Evolutionary conservation across 164 flowering plant genomes (phyloP).

Genomic region (Dillenia suffruticosa): DNA sequence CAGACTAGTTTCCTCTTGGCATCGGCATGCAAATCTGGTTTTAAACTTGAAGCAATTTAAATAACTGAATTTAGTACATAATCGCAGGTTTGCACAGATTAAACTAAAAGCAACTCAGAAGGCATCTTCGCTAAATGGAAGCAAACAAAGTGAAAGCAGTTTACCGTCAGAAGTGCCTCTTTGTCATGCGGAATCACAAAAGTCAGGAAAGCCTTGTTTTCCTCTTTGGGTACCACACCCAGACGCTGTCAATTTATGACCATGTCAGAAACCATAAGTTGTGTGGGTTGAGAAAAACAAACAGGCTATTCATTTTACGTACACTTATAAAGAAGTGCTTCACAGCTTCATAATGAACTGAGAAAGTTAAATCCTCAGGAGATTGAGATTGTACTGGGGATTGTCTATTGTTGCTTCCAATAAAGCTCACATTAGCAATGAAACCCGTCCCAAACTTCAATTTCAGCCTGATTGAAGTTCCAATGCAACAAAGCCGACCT

Average conservation of each 20-base stretch:
- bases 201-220: slow-evolving; percentile 73
- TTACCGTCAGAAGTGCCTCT: slow-evolving; percentile 68
- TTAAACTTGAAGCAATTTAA: too few relatives aligned
- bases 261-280: slow-evolving; percentile 13
- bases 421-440: slow-evolving; percentile 67
- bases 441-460: slow-evolving; percentile 92
- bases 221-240: slow-evolving; percentile 75
- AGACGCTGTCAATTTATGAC: slow-evolving; percentile 49
- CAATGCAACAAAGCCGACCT: slow-evolving; percentile 95
- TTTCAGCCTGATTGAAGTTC: slow-evolving; percentile 90
- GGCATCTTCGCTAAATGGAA: too few relatives aligned
- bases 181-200: slow-evolving; percentile 81
- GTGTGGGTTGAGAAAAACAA: not conserved
- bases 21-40: too few relatives aligned
- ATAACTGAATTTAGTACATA: too few relatives aligned
- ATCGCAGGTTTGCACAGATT: too few relatives aligned
- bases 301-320: slow-evolving; percentile 14
- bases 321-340: slow-evolving; percentile 80
- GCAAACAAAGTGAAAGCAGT: too few relatives aligned
- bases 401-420: slow-evolving; percentile 13
- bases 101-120: too few relatives aligned
- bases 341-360: slow-evolving; percentile 46
- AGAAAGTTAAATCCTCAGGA: slow-evolving; percentile 21
- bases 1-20: too few relatives aligned
- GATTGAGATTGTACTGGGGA: slow-evolving; percentile 29